Conservation (phyloP, 169 alveolate genomes). For the Cryptosporidium parvum region DNA sequence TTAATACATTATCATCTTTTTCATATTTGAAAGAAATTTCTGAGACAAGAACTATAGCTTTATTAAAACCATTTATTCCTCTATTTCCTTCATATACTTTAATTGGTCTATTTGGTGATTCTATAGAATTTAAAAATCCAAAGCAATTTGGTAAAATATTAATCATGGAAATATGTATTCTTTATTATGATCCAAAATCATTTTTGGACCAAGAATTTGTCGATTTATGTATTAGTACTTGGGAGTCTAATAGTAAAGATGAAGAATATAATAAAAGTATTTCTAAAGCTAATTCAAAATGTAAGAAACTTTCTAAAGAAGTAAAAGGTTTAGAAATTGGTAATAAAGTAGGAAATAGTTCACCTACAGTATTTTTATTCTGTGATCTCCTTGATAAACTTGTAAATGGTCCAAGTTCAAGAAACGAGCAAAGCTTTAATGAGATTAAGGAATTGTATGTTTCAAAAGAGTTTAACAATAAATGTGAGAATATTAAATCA, state of each 20-base stretch:
- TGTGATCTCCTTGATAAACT: slow-evolving; percentile 48
- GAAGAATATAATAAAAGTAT: slow-evolving; percentile 16
- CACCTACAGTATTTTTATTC: slow-evolving; percentile 42
- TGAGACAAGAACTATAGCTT: slow-evolving; percentile 19
- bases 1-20: slow-evolving; percentile 11
- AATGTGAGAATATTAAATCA: slow-evolving; percentile 36
- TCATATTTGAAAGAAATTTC: slow-evolving; percentile 44
- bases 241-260: slow-evolving; percentile 24
- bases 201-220: slow-evolving; percentile 35
- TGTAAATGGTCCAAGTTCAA: slow-evolving; percentile 26
- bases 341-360: slow-evolving; percentile 4
- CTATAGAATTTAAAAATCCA: not conserved
- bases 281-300: slow-evolving; percentile 2
- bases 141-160: slow-evolving; percentile 8
- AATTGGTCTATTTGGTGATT: slow-evolving; percentile 34
- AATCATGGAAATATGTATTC: slow-evolving; percentile 46
- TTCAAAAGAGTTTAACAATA: slow-evolving; percentile 17
- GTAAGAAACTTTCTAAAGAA: slow-evolving; percentile 28
- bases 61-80: slow-evolving; percentile 28
- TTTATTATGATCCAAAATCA: slow-evolving; percentile 35
- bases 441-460: not conserved
- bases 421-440: not conserved
- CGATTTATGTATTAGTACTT: slow-evolving; percentile 13
- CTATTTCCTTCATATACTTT: slow-evolving; percentile 46
- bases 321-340: not conserved